Conservation (phyloP, 208 protist species). For the Acanthamoeba triangularis region DNA sequence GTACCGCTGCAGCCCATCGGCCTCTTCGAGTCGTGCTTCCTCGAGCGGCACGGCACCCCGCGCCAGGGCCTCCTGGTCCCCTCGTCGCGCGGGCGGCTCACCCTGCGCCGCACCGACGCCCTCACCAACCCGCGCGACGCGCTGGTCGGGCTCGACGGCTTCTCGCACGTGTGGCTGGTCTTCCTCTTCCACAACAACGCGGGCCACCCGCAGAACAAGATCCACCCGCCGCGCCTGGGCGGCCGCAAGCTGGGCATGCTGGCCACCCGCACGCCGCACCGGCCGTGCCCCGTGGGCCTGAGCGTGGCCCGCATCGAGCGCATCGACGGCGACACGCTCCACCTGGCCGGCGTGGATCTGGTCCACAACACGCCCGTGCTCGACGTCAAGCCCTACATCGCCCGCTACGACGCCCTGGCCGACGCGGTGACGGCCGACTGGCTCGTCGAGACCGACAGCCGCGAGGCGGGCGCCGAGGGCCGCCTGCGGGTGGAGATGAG, state of each 20-base stretch:
- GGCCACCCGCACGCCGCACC: conserved; percentile 87
- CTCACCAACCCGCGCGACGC: conserved; percentile 55
- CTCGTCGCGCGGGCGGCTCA: conserved; percentile 64
- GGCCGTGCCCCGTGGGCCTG: conserved; percentile 88
- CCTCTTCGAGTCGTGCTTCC: conserved; percentile 79
- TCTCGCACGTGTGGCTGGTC: conserved; percentile 89
- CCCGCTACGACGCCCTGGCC: conserved; percentile 78
- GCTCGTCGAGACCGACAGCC: conserved; percentile 2
- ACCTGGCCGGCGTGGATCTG: conserved; percentile 94
- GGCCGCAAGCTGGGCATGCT: conserved; percentile 85
- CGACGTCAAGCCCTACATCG: conserved; percentile 97
- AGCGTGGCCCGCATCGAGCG: conserved; percentile 82
- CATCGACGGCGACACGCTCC: conserved; percentile 87
- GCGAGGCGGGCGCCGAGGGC: neutral
- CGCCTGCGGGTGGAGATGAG: neutral
- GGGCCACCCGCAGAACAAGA: conserved; percentile 51
- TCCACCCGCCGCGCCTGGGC: conserved; percentile 2
- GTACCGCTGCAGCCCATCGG: conserved; percentile 77
- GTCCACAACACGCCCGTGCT: conserved; percentile 97
- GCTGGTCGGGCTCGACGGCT: conserved; percentile 85
- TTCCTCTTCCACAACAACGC: conserved; percentile 89
- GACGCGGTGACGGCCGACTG: conserved; percentile 31
- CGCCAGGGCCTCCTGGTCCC: conserved; percentile 80
- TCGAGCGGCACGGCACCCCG: conserved; percentile 83
- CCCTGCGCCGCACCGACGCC: neutral